Evolutionary conservation across 331 rosid species (phyloP), one percentile per base, ranked within the genome.

Genomic region (Quercus phellos): DNA sequence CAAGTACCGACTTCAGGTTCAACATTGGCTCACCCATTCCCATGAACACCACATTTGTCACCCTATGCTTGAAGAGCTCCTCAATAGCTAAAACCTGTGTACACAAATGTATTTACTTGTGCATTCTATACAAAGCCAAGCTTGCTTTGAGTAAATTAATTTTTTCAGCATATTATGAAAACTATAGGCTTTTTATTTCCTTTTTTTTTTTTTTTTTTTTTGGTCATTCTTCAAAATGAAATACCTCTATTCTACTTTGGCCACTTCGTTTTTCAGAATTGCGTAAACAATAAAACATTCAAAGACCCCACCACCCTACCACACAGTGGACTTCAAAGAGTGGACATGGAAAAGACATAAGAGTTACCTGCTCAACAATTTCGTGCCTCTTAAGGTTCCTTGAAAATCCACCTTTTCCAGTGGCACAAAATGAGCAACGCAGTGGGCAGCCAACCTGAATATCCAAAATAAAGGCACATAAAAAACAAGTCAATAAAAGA

Each of bases 1-100:
- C 97, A 67, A 94, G 96, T 69, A 94, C 98, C 14, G 90, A 81
- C 67, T 90, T 92, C 90, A 92, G 80, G 75, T 94, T 94, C 88
- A 94, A 79, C 98, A 94, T 92, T 26, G 99, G 99, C 74, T 94
- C 99, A 35, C 99, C 99, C 99, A 94, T 94, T 85, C 99, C 99
- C 99, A 94, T 94, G 86, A 94, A 94, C 80, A 94, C 99, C 55
- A 94, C 97, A 69, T 94, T 94, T 51, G 96, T 82, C 86, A 94
- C 99, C 87, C 99, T 87, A 63, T 82, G 88, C 76, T 88, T 91
- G 89, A 94, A 92, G 74, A 89, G 85, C 77, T 94, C 99, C 85
- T 94, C 98, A 79, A 94, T 84, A 59, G 99, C 97, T 89, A 94
- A 90, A 18, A 94, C 99, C 99, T 94, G 88, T 55, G 79, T 34